Conservation (phyloP, 805 yeast genomes). For the Lachancea waltii region DNA sequence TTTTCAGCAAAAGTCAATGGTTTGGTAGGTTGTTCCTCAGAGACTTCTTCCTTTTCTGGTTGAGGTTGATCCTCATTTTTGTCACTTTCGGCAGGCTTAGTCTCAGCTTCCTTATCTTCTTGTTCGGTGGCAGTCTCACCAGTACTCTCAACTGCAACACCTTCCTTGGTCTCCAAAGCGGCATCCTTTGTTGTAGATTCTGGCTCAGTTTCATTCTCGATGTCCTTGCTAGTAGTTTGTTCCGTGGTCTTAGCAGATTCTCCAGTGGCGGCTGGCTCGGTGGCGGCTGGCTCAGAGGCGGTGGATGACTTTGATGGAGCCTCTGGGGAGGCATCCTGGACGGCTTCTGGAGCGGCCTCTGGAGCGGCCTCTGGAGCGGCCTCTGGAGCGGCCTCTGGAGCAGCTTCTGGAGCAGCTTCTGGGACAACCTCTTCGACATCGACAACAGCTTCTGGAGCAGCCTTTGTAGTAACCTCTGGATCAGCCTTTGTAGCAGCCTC, state of each 20-base stretch:
- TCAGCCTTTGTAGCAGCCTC: constrained; percentile 8
- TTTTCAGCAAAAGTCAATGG: constrained; percentile 24
- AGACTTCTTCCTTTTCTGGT: constrained; percentile 12
- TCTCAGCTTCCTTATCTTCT: not conserved
- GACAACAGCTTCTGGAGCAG: not conserved
- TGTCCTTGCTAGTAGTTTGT: too few relatives aligned
- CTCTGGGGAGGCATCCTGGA: constrained; percentile 12
- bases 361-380: not conserved
- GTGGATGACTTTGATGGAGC: constrained; percentile 5
- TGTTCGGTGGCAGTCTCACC: too few relatives aligned
- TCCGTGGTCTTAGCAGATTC: constrained; percentile 2
- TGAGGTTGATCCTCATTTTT: constrained; percentile 4
- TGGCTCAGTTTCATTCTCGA: too few relatives aligned
- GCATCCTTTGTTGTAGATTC: too few relatives aligned
- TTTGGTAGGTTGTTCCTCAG: constrained; percentile 9
- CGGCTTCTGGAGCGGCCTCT: constrained; percentile 10
- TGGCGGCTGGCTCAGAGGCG: constrained; percentile 1
- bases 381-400: not conserved
- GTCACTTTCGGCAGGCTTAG: not conserved
- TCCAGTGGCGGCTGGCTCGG: not conserved
- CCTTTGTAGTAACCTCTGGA: constrained; percentile 1
- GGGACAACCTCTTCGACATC: not conserved
- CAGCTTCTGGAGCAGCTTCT: constrained; percentile 1
- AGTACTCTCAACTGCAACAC: too few relatives aligned
- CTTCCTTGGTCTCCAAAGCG: too few relatives aligned